A percentile compares a stretch with the other conserved stretches of the same genome.
Conservation (phyloP, 805 yeast genomes). For the Candida mattraensis region DNA sequence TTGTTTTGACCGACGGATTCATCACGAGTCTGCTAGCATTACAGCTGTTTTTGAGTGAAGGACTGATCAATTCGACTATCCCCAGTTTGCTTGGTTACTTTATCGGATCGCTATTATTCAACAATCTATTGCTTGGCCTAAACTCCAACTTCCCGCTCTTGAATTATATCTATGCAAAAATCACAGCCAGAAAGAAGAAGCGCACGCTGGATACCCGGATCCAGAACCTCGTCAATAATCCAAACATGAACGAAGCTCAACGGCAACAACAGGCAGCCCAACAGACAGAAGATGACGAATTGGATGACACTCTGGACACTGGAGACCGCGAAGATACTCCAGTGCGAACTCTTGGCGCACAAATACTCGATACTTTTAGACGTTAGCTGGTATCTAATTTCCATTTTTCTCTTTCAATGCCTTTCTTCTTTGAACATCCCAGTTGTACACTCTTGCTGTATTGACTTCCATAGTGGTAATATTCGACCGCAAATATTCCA, state of each 20-base stretch:
- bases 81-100: conserved; percentile 43
- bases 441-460: conserved; percentile 86
- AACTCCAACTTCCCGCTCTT: conserved; percentile 27
- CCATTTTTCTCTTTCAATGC: conserved; percentile 39
- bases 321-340: conserved; percentile 57
- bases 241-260: conserved; percentile 5
- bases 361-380: conserved; percentile 60
- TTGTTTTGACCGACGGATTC: conserved; percentile 35
- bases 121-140: conserved; percentile 44
- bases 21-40: conserved; percentile 29
- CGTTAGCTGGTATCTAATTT: conserved; percentile 30
- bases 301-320: conserved; percentile 28
- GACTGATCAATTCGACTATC: conserved; percentile 35
- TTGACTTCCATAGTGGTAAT: conserved; percentile 98
- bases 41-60: conserved; percentile 46
- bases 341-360: conserved; percentile 58
- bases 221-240: conserved; percentile 14
- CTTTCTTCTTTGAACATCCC: conserved; percentile 82
- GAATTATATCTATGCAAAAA: conserved; percentile 17
- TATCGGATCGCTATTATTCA: conserved; percentile 44
- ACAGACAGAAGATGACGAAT: conserved; percentile 22
- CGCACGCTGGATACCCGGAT: conserved; percentile 14
- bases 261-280: conserved; percentile 8
- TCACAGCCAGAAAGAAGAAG: conserved; percentile 9
- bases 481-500: conserved; percentile 80